Evolutionary conservation across 148 eudicot genomes (phyloP).

Genomic region (Camellia lanceoleosa): DNA sequence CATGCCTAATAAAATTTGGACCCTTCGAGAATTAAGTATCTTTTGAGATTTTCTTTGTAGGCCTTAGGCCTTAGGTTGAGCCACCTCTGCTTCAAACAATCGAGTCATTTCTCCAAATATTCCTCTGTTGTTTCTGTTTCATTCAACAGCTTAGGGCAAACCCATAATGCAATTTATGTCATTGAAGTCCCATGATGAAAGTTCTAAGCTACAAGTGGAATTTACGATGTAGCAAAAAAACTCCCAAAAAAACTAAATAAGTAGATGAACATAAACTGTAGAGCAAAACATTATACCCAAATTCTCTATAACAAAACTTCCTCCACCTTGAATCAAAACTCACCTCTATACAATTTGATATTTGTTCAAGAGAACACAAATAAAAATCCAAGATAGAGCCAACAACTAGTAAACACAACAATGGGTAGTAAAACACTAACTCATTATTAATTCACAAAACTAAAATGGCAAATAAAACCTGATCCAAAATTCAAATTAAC

Average conservation of each 20-base stretch:
- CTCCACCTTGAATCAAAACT: background rate
- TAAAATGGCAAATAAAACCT: background rate
- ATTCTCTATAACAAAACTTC: background rate
- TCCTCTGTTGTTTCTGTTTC: background rate
- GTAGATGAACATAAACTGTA: background rate
- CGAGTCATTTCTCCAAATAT: background rate
- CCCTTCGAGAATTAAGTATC: no score
- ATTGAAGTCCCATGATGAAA: background rate
- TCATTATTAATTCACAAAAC: background rate
- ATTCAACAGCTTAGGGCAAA: background rate
- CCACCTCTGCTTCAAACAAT: background rate
- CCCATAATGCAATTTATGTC: background rate
- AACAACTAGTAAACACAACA: background rate
- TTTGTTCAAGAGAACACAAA: no score
- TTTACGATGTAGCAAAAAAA: background rate
- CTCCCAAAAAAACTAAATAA: background rate
- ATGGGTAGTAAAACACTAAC: background rate
- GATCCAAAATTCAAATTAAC: background rate
- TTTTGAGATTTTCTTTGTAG: no score
- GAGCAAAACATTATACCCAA: background rate
- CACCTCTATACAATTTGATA: no score
- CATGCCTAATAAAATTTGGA: no score
- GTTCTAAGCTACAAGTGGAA: background rate
- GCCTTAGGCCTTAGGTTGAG: no score
- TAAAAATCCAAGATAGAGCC: no score